These are phyloP conservation scores for Alternaria tenuissima DNA, from an alignment of 2,329 filamentous ascomycete species.

Conservation along the genomic window DNA sequence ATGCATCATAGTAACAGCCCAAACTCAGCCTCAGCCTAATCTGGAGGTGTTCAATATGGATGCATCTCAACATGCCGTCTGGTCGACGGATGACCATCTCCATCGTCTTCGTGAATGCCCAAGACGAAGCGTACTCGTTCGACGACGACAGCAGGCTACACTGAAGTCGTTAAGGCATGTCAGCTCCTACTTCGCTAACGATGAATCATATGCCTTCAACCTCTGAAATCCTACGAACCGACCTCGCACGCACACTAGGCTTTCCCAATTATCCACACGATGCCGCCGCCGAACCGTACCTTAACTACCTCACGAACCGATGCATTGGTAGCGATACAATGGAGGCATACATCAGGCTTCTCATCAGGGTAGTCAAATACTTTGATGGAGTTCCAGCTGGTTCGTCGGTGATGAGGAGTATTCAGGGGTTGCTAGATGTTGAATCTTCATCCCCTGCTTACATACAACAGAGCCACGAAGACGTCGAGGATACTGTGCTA, in stretches of 20 bases:
- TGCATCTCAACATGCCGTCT: too few species aligned
- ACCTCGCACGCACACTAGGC: conserved; percentile 22
- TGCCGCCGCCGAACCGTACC: conserved; percentile 21
- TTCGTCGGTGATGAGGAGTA: not conserved
- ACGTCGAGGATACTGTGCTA: not conserved
- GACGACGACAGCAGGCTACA: not conserved
- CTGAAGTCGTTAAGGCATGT: not conserved
- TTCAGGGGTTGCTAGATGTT: not conserved
- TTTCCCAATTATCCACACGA: conserved; percentile 17
- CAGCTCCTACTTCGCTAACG: not conserved
- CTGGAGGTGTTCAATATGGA: too few species aligned
- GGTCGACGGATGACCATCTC: not conserved
- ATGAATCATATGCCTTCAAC: accelerated
- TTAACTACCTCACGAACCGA: conserved; percentile 30
- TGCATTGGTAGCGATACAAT: conserved; percentile 13
- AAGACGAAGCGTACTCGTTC: not conserved
- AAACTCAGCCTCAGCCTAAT: not conserved
- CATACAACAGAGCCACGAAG: not conserved
- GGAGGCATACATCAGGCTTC: conserved; percentile 14
- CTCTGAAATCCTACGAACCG: not conserved
- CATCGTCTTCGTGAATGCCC: not conserved
- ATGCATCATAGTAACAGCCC: not conserved
- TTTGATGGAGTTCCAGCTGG: not conserved
- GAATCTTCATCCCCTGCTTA: not conserved
- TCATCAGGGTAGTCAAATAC: not conserved